Percentiles rank a stretch among this genome's conserved stretches.
Conservation (phyloP, 257 asterid genomes). For the Nicotiana tabacum region DNA sequence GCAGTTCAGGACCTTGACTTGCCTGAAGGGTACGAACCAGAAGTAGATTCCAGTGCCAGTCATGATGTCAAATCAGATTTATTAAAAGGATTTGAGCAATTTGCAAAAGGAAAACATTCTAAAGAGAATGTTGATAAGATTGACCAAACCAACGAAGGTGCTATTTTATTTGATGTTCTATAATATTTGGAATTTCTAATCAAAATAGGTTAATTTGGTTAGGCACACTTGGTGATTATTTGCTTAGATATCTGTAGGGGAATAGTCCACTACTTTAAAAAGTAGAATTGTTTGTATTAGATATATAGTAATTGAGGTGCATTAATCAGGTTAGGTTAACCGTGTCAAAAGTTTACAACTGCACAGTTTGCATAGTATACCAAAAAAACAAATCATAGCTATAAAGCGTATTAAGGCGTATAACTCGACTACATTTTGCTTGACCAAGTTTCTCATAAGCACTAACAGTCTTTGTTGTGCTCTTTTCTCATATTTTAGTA, state of each 20-base stretch:
- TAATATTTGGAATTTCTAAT: neutral
- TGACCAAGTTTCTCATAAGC: too few species aligned
- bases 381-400: too few species aligned
- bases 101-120: conserved; percentile 49
- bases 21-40: conserved; percentile 41
- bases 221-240: neutral
- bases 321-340: neutral
- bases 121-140: conserved; percentile 36
- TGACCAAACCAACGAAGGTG: conserved; percentile 42
- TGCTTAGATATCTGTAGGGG: neutral
- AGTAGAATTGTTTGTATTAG: neutral
- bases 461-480: too few species aligned
- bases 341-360: too few species aligned
- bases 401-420: too few species aligned
- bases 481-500: too few species aligned
- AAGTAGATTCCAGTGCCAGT: conserved; percentile 34
- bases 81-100: conserved; percentile 63
- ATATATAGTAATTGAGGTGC: neutral
- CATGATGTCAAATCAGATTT: conserved; percentile 65
- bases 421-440: too few species aligned
- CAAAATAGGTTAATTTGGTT: neutral
- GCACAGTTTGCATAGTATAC: too few species aligned
- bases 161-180: neutral
- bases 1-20: conserved; percentile 73
- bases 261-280: conserved; percentile 20